A percentile compares a stretch with the other conserved stretches of the same genome.
These are phyloP conservation scores for Pseudopithomyces maydicus DNA, from an alignment of 2,329 filamentous ascomycete genomes.

Conservation along the genomic window DNA sequence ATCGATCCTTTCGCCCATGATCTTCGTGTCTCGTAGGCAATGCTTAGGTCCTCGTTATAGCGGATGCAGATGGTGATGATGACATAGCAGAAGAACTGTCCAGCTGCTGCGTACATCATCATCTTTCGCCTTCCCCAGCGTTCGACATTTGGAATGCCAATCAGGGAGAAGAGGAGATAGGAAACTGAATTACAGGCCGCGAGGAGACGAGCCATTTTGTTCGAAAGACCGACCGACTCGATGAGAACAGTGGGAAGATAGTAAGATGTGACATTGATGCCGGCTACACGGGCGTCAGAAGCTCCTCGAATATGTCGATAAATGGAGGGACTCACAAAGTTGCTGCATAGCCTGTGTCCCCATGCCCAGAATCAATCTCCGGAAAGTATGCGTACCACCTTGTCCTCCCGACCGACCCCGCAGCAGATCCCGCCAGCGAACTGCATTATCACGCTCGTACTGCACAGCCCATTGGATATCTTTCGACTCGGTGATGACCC, in stretches of 20 bases:
- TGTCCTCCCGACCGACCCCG: constrained; percentile 51
- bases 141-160: constrained; percentile 56
- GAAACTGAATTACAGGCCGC: constrained; percentile 60
- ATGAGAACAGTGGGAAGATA: constrained; percentile 66
- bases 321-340: constrained; percentile 39
- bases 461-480: constrained; percentile 56
- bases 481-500: constrained; percentile 46
- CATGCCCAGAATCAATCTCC: constrained; percentile 58
- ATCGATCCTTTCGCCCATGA: constrained; percentile 49
- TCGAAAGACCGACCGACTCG: constrained; percentile 59
- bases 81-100: constrained; percentile 58
- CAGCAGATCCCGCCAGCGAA: constrained; percentile 57
- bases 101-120: constrained; percentile 62
- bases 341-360: constrained; percentile 61
- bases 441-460: constrained; percentile 56
- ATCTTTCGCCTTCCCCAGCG: constrained; percentile 62
- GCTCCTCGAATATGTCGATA: constrained; percentile 23
- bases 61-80: constrained; percentile 58
- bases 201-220: constrained; percentile 59
- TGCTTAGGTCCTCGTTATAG: constrained; percentile 41
- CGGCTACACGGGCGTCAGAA: constrained; percentile 14
- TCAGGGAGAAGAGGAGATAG: constrained; percentile 55
- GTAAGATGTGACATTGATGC: constrained; percentile 51
- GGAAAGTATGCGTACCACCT: constrained; percentile 55
- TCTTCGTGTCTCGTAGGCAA: constrained; percentile 14